Base-by-base conservation (phyloP, 768 basidiomycete genomes). In the Boletus tylopilopsis region DNA sequence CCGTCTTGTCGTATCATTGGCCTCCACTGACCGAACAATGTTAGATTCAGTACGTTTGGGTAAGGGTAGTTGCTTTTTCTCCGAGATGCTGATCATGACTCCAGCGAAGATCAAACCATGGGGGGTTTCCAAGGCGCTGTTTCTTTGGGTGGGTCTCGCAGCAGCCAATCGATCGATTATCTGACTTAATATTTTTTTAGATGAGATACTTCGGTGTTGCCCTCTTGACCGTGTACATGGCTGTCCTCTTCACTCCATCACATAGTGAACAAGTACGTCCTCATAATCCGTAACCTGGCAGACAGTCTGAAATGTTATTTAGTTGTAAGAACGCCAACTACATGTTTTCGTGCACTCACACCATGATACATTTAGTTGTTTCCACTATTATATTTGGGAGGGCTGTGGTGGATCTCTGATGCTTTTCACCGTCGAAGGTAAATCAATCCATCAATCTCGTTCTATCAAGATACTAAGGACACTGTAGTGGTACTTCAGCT, bases 371-470 rank as follows among this genome's bases (percentile, higher is more conserved):
- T 8, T 42, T 16, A 42, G 42, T 15, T 42, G 42, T 13, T 42
- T 42, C 8, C 42, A 22, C 30, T 42, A 42, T 42, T 42, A 16
- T 22, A 5, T 42, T 8, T 42, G 42, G 42, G 42, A 42, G 30
- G 42, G 42, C 7, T 42, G 42, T 32, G 42, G 42, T 16, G 42
- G 42, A 16, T 42, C 42, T 32, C 15, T 42, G 7, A 42, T 42
- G 42, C 42, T 42, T 21, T 42, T 42, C 29, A 42, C 42, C 22
- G 42, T 42, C 7, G 42, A 42, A 42, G 42, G 42, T 32, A 42
- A 42, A 22, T 22, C 42, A 42, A 15, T 11, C 2, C 4, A 12
- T 30, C 30, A 10, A 8, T 42, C 13, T 22, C 21, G 42, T 30
- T 19, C 18, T 13, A 22, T 22, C 42, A 32, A 7, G 29, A 22